A percentile compares a stretch with the other conserved stretches of the same genome.
Evolutionary conservation across 2,329 filamentous ascomycete species (phyloP).

Genomic region (Fusarium clavum): DNA sequence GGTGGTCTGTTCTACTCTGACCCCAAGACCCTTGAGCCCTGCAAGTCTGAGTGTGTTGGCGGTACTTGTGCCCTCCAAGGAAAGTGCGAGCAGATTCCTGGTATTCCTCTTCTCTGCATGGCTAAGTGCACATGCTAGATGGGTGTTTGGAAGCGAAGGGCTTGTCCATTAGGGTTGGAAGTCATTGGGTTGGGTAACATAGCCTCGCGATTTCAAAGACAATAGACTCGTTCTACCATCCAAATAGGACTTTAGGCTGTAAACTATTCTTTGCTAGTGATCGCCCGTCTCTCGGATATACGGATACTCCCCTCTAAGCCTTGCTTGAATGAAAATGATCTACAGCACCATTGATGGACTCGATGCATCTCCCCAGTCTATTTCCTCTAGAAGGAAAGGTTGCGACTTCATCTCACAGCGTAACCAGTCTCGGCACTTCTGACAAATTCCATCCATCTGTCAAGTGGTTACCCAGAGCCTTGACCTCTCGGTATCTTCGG

Average conservation of each 20-base stretch:
- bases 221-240: background rate
- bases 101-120: constrained; percentile 1
- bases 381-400: background rate
- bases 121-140: constrained; percentile 9
- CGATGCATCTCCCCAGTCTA: background rate
- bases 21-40: constrained; percentile 24
- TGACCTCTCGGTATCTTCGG: background rate
- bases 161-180: background rate
- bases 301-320: background rate
- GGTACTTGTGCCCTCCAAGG: constrained; percentile 9
- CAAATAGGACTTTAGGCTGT: background rate
- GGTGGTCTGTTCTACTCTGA: constrained; percentile 15
- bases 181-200: background rate
- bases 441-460: background rate
- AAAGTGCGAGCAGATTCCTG: background rate
- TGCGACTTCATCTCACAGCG: background rate
- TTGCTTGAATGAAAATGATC: background rate
- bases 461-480: background rate
- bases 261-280: too few relatives aligned
- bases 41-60: constrained; percentile 10
- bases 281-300: background rate
- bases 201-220: background rate
- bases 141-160: too few relatives aligned
- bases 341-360: background rate
- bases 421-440: too few relatives aligned